These are phyloP conservation scores for Venustampulla echinocandica DNA, from an alignment of 495 filamentous ascomycete species.

Conservation along the genomic window DNA sequence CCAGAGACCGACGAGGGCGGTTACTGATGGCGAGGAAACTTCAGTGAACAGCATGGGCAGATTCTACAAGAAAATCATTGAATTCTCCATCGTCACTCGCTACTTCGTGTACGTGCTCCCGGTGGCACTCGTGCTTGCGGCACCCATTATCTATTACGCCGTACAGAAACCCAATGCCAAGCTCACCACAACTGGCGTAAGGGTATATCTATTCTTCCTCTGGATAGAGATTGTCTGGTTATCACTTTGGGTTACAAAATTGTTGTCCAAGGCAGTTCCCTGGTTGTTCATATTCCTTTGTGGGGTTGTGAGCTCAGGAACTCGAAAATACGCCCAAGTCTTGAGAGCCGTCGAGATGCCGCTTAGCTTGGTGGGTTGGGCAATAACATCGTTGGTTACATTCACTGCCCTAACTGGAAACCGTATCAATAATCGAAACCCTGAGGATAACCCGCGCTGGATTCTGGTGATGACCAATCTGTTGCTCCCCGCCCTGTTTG, in stretches of 20 bases:
- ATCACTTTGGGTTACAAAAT: conserved; percentile 77
- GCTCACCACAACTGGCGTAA: conserved; percentile 48
- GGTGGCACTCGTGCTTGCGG: conserved; percentile 61
- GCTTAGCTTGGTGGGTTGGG: conserved; percentile 82
- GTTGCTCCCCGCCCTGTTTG: conserved; percentile 67
- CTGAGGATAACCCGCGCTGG: conserved; percentile 25
- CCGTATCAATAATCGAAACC: conserved; percentile 32
- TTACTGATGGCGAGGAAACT: conserved; percentile 46
- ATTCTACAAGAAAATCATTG: conserved; percentile 74
- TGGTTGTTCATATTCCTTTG: conserved; percentile 75
- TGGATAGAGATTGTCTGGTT: conserved; percentile 94
- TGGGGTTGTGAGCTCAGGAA: conserved; percentile 84
- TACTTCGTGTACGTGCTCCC: conserved; percentile 87
- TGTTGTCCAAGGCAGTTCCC: conserved; percentile 72
- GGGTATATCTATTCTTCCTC: conserved; percentile 69
- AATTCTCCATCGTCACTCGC: conserved; percentile 76
- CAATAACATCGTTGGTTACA: conserved; percentile 65
- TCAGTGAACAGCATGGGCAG: conserved; percentile 75
- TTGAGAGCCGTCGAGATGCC: conserved; percentile 73
- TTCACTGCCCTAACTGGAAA: conserved; percentile 57
- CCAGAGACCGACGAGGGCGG: conserved; percentile 26
- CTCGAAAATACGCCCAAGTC: conserved; percentile 84
- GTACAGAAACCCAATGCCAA: conserved; percentile 34
- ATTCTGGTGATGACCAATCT: conserved; percentile 54
- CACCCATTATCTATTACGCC: conserved; percentile 59